Conservation (phyloP, 1,284 basidiomycete species). For the Malassezia brasiliensis region DNA sequence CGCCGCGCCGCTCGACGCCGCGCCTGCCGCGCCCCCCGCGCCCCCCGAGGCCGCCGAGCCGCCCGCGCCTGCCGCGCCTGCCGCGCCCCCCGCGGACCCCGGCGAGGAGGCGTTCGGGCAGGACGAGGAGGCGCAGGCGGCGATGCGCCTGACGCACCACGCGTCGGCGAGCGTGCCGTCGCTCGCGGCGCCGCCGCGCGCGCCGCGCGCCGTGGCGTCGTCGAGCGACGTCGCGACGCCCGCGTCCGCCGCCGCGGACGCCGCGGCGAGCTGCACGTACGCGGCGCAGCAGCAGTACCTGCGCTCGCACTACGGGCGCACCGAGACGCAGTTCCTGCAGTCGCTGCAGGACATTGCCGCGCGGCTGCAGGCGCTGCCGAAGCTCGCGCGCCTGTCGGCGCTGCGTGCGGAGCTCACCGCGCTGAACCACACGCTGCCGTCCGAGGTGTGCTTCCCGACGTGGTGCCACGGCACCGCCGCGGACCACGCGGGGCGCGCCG, state of each 20-base stretch:
- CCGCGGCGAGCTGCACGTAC: slow-evolving; percentile 7
- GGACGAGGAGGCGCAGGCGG: background rate
- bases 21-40: no score
- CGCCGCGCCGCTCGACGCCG: no score
- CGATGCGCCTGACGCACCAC: background rate
- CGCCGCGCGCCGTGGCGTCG: background rate
- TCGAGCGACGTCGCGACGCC: slow-evolving; percentile 3
- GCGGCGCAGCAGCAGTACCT: slow-evolving; percentile 33
- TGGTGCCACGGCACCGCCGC: slow-evolving; percentile 59
- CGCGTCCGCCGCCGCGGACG: background rate
- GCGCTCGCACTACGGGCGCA: slow-evolving; percentile 60
- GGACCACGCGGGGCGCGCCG: slow-evolving; percentile 13
- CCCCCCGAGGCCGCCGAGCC: no score
- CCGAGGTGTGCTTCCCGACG: slow-evolving; percentile 85
- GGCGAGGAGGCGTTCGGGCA: slow-evolving; percentile 1
- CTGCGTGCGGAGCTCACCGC: slow-evolving; percentile 88
- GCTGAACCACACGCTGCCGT: slow-evolving; percentile 85
- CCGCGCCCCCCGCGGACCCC: background rate
- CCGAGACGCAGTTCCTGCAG: slow-evolving; percentile 84
- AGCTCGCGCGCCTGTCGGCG: slow-evolving; percentile 86
- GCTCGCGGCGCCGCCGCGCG: background rate
- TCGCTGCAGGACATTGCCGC: slow-evolving; percentile 87
- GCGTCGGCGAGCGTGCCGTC: background rate
- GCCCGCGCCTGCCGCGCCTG: slow-evolving; percentile 16
- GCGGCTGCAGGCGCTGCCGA: slow-evolving; percentile 79